Evolutionary conservation across 306 rosid genomes (phyloP), one percentile per base, ranked within the genome.

Genomic region (Cicer arietinum): DNA sequence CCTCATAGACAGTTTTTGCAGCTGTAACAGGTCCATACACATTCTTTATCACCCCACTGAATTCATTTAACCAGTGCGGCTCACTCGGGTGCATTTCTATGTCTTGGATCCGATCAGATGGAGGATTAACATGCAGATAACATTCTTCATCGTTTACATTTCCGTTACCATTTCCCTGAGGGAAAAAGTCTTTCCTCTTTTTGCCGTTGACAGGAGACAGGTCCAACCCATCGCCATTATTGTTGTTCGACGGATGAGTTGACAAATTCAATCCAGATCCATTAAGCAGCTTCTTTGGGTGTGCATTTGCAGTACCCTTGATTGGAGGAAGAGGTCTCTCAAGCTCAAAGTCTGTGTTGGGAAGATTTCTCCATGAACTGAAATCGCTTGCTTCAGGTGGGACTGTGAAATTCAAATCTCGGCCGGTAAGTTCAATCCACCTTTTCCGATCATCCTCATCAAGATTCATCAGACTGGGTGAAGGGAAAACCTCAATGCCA

Each of bases 1-100:
- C 98, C 82, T 93, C 98, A 9, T 93, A 93, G n/a, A 93, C 85
- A 7, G 98, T 83, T 82, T 93, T 93, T 43, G 98, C 97, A 69
- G 85, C 98, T 7, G 97, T 89, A 56, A 91, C 98, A 39, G 98
- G 97, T 73, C 98, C 98, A 14, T 71, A 62, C 5, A 83, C 85
- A 62, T 85, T 83, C 89, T 89, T 89, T 88, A 93, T 93, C 75
- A 91, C 98, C 69, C 98, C 98, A 35, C 86, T 93, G 57, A 93
- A 93, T 37, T 91, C 88, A 69, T 77, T 79, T 77, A 77, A 46
- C 97, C 98, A 93, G 71, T 75, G 82, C 3, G 82, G 84, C 37
- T 81, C 89, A 66, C 67, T 86, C 9, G 84, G 80, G 80, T 82
- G 86, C 83, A 79, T 65, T 82, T 87, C 91, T 6, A 84, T 74